Conservation (phyloP, 1,284 basidiomycete genomes). For the Xerocomus nothofagi region DNA sequence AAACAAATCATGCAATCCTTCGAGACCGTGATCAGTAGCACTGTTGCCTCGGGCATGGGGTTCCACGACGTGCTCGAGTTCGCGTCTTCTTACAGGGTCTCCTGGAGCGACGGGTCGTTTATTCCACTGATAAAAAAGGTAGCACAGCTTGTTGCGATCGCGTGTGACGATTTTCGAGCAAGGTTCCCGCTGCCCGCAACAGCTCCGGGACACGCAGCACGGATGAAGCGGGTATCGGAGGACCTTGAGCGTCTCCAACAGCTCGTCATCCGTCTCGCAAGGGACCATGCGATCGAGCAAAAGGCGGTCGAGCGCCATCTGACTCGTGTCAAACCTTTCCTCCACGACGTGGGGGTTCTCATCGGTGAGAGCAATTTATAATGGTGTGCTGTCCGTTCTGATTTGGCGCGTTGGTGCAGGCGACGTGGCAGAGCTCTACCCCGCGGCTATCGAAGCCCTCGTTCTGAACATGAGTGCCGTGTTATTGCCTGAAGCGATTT, state of each 20-base stretch:
- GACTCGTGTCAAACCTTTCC: neutral
- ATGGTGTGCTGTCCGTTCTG: neutral
- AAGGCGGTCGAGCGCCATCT: constrained; percentile 7
- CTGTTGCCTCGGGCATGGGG: neutral
- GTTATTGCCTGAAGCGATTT: constrained; percentile 12
- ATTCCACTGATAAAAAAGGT: neutral
- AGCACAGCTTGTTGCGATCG: neutral
- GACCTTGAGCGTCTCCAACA: constrained; percentile 1
- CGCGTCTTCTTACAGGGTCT: neutral
- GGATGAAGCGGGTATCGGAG: neutral
- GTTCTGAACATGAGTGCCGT: constrained; percentile 8
- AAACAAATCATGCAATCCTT: constrained; percentile 4
- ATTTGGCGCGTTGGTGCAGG: constrained; percentile 9
- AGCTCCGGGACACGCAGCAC: constrained; percentile 12
- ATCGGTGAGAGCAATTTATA: constrained; percentile 8
- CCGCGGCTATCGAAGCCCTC: constrained; percentile 11
- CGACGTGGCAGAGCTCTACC: constrained; percentile 19
- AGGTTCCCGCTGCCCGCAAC: constrained; percentile 10
- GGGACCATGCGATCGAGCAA: neutral
- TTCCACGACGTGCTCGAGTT: constrained; percentile 2
- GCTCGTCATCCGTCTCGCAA: constrained; percentile 2
- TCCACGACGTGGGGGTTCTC: constrained; percentile 7
- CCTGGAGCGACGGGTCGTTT: neutral
- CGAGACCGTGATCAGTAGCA: constrained; percentile 3
- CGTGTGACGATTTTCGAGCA: constrained; percentile 6